Base-by-base conservation (phyloP, 1,139 yeast genomes). In the Hansenula lynferdii region DNA sequence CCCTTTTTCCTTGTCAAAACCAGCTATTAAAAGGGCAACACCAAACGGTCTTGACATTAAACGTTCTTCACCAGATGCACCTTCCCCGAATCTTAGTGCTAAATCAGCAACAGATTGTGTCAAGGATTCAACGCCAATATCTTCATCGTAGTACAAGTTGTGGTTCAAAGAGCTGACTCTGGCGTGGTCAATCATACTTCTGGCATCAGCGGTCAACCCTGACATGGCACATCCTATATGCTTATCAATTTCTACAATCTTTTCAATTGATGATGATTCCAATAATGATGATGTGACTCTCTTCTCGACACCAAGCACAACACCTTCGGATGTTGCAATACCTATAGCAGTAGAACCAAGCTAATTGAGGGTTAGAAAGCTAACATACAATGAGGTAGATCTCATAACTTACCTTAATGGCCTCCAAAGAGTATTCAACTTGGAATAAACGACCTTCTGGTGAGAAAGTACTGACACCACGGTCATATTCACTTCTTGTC, bases 181-280 rank as follows among this genome's bases (percentile, higher is more conserved):
- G 19, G 99, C 98, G 58, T 94, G 99, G 58, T 94, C 98, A 58
- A 94, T 87, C 96, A 94, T 89, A 24, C 96, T 85, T 57, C 98
- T 75, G 16, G 98, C 99, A 67, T 94, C 99, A 5, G 99, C 98
- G 2, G 98, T 92, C 51, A 94, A 73, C 8, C 99, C 99, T 49
- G 95, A 82, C 97, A 94, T 92, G 56, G 99, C 98, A 68, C 97
- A 89, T 32, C 99, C 98, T 43, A 94, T 81, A 61, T 94, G 98
- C 40, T 70, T 70, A 58, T 94, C 99, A 43, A 94, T 83, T 61
- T 94, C 98, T 49, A 92, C 87, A 51, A 92, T 90, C 66, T 94
- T 94, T 61, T 94, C 98, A 61, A 94, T 90, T 35, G 96, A 85
- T 25, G 92, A 83, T 30, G 92, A 82, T 61, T 94, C 99, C 43